Conservation (phyloP, 1,284 basidiomycete species). For the Rhodofomes roseus region DNA sequence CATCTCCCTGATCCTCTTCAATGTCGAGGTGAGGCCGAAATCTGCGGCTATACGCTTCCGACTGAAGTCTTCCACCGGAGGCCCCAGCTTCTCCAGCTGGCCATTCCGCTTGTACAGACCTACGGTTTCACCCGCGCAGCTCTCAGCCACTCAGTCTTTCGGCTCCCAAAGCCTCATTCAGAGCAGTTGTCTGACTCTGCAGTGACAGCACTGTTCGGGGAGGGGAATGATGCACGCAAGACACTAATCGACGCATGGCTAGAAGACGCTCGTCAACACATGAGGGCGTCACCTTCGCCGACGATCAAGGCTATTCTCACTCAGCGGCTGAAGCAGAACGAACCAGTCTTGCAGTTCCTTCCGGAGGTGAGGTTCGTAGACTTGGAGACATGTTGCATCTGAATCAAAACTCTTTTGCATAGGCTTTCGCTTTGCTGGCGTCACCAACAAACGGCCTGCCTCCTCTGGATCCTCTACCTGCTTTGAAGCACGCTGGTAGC, state of each 20-base stretch:
- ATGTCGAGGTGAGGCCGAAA: neutral
- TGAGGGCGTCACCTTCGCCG: conserved; percentile 33
- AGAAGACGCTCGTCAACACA: conserved; percentile 53
- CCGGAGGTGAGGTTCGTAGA: conserved; percentile 66
- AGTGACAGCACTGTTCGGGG: conserved; percentile 70
- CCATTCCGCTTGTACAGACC: conserved; percentile 55
- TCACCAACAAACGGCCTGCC: conserved; percentile 45
- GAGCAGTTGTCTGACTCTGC: conserved; percentile 65
- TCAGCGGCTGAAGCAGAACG: conserved; percentile 56
- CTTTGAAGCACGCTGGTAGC: conserved; percentile 50
- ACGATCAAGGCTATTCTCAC: conserved; percentile 47
- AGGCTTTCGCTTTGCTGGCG: conserved; percentile 66
- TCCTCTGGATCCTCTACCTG: conserved; percentile 55
- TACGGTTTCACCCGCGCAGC: conserved; percentile 73
- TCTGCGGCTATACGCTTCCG: too few species aligned
- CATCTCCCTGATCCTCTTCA: neutral
- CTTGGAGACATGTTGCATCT: neutral
- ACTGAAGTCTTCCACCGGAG: neutral
- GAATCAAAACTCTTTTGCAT: neutral
- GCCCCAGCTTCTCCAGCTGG: conserved; percentile 40
- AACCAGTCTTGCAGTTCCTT: conserved; percentile 55
- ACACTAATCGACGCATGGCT: conserved; percentile 71
- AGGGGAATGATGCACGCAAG: conserved; percentile 58
- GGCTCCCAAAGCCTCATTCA: conserved; percentile 45
- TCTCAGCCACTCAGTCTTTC: conserved; percentile 60